phyloP scores from a whole-genome alignment of 2,329 filamentous ascomycete species.

The Phaeosphaeria sp. region DNA sequence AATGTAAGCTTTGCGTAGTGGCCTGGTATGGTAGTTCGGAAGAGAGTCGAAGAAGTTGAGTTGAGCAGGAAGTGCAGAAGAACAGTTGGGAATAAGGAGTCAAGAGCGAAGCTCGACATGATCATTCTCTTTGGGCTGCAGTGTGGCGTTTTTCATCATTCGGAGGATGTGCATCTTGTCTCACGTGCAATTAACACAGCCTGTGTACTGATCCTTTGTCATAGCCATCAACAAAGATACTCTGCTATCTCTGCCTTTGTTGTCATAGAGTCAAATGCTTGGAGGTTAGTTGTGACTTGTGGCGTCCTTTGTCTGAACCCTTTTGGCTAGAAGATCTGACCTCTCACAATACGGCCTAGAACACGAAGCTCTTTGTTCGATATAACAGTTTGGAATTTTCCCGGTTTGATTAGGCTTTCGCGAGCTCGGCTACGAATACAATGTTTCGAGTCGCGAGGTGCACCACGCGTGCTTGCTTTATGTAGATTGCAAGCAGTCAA shows the following conservation, averaged over 20 bases:
- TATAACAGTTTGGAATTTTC: neutral
- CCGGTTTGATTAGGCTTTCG: neutral
- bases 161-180: neutral
- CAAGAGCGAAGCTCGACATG: too few species aligned
- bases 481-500: neutral
- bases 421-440: neutral
- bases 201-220: neutral
- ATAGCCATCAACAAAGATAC: neutral
- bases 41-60: too few species aligned
- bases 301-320: neutral
- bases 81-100: too few species aligned
- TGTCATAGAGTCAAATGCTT: neutral
- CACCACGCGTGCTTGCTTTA: neutral
- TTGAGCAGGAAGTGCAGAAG: too few species aligned
- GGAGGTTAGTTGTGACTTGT: neutral
- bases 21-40: too few species aligned
- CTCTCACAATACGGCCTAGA: neutral
- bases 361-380: neutral
- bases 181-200: neutral
- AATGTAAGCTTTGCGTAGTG: too few species aligned
- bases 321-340: neutral
- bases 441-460: neutral
- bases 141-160: neutral
- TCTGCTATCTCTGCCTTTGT: neutral
- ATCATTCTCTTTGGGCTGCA: neutral